These are phyloP conservation scores for Colletotrichum chrysophilum DNA, from an alignment of 2,329 filamentous ascomycete species.

Conservation along the genomic window DNA sequence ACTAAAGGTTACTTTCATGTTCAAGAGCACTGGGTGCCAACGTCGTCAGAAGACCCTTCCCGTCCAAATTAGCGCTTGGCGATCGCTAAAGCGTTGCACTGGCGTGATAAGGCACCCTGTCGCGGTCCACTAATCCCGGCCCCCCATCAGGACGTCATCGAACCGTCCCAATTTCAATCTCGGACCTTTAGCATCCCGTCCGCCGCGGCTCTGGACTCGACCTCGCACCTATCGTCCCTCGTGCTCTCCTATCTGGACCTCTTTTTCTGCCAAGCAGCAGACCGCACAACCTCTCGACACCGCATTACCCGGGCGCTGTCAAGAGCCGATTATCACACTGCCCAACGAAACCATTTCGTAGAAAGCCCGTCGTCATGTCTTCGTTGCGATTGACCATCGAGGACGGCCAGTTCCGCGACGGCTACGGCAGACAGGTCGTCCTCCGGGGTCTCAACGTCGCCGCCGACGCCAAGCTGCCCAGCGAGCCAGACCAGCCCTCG, in stretches of 20 bases:
- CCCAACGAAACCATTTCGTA: background rate
- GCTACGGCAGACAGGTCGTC: constrained; percentile 81
- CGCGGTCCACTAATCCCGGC: constrained; percentile 7
- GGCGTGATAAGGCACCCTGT: constrained; percentile 6
- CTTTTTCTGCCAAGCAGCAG: background rate
- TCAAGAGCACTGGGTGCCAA: background rate
- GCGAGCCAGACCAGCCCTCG: constrained; percentile 80
- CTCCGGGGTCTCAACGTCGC: constrained; percentile 94
- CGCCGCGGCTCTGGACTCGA: background rate
- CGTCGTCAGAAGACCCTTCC: background rate
- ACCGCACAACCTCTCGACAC: background rate
- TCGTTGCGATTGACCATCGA: constrained; percentile 82
- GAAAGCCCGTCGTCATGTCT: constrained; percentile 60
- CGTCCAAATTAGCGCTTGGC: constrained; percentile 8
- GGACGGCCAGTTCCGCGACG: constrained; percentile 83
- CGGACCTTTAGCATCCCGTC: constrained; percentile 13
- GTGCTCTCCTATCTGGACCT: constrained; percentile 3
- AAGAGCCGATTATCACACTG: background rate
- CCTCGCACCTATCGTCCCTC: background rate
- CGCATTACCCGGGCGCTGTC: background rate
- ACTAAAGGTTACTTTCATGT: background rate
- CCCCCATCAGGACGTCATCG: constrained; percentile 20
- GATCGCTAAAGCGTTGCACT: background rate
- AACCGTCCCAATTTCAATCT: constrained; percentile 19
- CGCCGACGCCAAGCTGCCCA: constrained; percentile 88